Evolutionary conservation across 768 basidiomycete genomes (phyloP).

Genomic region (Xanthoconium purpureum): DNA sequence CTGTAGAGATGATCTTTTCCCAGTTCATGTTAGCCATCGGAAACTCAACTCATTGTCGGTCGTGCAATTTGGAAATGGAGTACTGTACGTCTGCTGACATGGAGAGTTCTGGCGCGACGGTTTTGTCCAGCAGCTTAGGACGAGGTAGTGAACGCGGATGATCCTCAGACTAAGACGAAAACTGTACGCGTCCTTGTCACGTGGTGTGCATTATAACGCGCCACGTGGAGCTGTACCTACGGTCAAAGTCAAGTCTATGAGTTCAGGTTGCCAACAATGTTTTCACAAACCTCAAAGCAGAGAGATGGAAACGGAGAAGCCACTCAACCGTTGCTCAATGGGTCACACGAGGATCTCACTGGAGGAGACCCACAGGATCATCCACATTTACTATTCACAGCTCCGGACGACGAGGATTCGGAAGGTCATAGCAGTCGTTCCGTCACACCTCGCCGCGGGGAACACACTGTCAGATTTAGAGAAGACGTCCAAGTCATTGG

Average conservation of each 20-base stretch:
- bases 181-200: slow-evolving; percentile 16
- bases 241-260: slow-evolving; percentile 18
- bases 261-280: slow-evolving; percentile 21
- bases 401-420: slow-evolving; percentile 54
- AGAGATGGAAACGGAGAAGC: slow-evolving; percentile 40
- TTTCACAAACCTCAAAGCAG: slow-evolving; percentile 28
- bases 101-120: no score
- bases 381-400: slow-evolving; percentile 47
- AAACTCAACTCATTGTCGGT: no score
- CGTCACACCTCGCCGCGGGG: slow-evolving; percentile 34
- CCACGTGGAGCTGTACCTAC: slow-evolving; percentile 5
- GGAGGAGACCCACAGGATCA: slow-evolving; percentile 21
- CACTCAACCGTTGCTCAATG: slow-evolving; percentile 56
- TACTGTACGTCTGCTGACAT: no score
- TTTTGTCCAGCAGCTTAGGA: no score
- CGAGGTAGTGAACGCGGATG: no score
- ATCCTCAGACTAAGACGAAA: not conserved
- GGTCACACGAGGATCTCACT: slow-evolving; percentile 41
- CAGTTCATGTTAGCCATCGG: no score
- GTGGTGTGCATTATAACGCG: slow-evolving; percentile 11
- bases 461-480: slow-evolving; percentile 58
- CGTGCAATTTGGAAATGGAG: no score
- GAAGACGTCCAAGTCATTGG: slow-evolving; percentile 69
- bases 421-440: slow-evolving; percentile 35
- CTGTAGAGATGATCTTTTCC: no score